phyloP scores from a whole-genome alignment of 2,329 filamentous ascomycete genomes.

The Penicillium sp. region DNA sequence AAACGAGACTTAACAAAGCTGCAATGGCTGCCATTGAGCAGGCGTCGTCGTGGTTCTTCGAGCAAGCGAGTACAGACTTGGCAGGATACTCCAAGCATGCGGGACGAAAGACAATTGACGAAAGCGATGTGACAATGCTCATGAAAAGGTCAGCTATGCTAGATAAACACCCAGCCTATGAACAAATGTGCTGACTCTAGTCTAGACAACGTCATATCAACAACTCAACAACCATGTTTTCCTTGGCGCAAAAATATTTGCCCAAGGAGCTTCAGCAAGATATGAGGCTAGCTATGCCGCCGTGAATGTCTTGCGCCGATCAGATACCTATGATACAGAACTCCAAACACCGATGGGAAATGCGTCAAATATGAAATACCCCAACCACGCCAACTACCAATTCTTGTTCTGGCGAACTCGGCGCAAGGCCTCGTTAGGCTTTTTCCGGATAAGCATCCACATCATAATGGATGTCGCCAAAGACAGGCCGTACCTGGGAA shows the following conservation, averaged over 20 bases:
- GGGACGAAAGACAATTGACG: slow-evolving; percentile 80
- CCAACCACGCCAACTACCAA: slow-evolving; percentile 57
- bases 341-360: slow-evolving; percentile 35
- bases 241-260: slow-evolving; percentile 78
- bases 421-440: slow-evolving; percentile 69
- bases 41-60: slow-evolving; percentile 89
- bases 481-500: slow-evolving; percentile 76
- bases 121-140: slow-evolving; percentile 76
- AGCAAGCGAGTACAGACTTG: slow-evolving; percentile 79
- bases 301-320: slow-evolving; percentile 26
- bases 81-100: slow-evolving; percentile 79
- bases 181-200: slow-evolving; percentile 32
- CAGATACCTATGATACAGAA: slow-evolving; percentile 14
- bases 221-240: slow-evolving; percentile 73
- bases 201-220: slow-evolving; percentile 75
- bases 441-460: slow-evolving; percentile 91
- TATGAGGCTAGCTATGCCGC: slow-evolving; percentile 54
- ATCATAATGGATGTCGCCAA: slow-evolving; percentile 91
- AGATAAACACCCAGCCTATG: background rate
- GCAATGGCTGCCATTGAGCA: slow-evolving; percentile 73
- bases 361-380: background rate
- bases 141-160: slow-evolving; percentile 71
- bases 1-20: slow-evolving; percentile 70
- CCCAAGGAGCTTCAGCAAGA: slow-evolving; percentile 82
- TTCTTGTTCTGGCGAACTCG: slow-evolving; percentile 75